Percentiles rank a stretch among this genome's conserved stretches.
Evolutionary conservation across 805 yeast species (phyloP).

Genomic region (Starmerella kuoi): DNA sequence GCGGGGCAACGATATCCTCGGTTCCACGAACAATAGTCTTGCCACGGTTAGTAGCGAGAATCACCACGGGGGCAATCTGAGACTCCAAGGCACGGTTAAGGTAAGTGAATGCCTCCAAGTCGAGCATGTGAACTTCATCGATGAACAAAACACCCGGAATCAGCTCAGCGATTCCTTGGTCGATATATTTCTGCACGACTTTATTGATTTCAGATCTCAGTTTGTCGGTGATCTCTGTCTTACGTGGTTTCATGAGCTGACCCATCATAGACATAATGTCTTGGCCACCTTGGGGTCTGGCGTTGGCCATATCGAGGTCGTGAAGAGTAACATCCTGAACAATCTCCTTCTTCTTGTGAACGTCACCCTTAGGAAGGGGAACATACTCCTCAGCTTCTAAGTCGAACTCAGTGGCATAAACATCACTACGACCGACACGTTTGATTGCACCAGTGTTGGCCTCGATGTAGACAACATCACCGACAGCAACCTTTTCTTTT

Average conservation of each 20-base stretch:
- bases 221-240: constrained; percentile 94
- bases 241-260: constrained; percentile 86
- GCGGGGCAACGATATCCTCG: constrained; percentile 72
- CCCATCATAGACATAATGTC: constrained; percentile 95
- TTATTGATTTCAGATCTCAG: constrained; percentile 86
- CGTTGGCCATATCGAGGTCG: constrained; percentile 91
- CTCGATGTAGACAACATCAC: constrained; percentile 95
- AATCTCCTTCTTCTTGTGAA: constrained; percentile 93
- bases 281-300: constrained; percentile 95
- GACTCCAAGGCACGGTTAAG: constrained; percentile 88
- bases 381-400: constrained; percentile 98
- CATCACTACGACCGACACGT: constrained; percentile 96
- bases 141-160: constrained; percentile 96
- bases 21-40: constrained; percentile 86
- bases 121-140: constrained; percentile 97
- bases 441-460: constrained; percentile 96
- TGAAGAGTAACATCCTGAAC: constrained; percentile 95
- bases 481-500: constrained; percentile 86
- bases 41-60: constrained; percentile 92
- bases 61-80: constrained; percentile 84
- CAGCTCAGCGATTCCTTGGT: constrained; percentile 95
- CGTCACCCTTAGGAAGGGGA: constrained; percentile 97
- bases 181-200: constrained; percentile 90
- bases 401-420: constrained; percentile 96
- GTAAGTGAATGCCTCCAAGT: constrained; percentile 91